phyloP scores from a whole-genome alignment of 2,329 filamentous ascomycete species.

The Apiospora koreana region DNA sequence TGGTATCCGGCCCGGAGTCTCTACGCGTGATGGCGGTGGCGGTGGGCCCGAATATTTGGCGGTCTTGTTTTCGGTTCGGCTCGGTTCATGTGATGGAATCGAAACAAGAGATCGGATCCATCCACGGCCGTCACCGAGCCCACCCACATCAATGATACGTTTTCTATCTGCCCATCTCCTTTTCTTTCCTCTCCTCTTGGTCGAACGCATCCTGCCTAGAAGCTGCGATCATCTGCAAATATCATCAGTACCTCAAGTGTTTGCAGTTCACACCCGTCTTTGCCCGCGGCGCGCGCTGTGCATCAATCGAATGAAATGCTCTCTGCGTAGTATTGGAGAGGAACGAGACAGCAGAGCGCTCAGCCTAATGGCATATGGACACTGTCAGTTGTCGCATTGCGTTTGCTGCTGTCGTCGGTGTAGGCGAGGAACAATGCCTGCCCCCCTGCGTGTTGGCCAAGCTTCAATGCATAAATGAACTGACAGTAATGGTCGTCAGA shows the following conservation, averaged over 20 bases:
- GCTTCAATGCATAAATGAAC: neutral
- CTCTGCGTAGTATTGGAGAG: too few species aligned
- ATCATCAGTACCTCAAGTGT: neutral
- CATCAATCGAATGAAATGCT: neutral
- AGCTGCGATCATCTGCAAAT: neutral
- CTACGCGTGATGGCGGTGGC: neutral
- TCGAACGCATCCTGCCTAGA: too few species aligned
- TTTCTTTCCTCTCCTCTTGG: neutral
- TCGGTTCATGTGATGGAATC: neutral
- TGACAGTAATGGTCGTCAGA: neutral
- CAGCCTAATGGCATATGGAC: neutral
- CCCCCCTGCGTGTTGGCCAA: neutral
- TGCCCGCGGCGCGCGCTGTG: neutral
- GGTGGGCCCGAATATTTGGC: neutral
- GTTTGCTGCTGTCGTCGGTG: neutral
- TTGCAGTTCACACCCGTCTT: neutral
- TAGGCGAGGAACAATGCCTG: neutral
- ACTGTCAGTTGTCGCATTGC: neutral
- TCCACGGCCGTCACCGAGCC: neutral
- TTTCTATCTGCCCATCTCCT: neutral
- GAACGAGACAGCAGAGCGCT: neutral
- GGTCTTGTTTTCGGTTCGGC: neutral
- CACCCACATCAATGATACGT: too few species aligned
- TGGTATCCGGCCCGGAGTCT: neutral
- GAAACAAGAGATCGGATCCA: neutral